Base-by-base conservation (phyloP, 768 basidiomycete genomes). In the Mrakia frigida region DNA sequence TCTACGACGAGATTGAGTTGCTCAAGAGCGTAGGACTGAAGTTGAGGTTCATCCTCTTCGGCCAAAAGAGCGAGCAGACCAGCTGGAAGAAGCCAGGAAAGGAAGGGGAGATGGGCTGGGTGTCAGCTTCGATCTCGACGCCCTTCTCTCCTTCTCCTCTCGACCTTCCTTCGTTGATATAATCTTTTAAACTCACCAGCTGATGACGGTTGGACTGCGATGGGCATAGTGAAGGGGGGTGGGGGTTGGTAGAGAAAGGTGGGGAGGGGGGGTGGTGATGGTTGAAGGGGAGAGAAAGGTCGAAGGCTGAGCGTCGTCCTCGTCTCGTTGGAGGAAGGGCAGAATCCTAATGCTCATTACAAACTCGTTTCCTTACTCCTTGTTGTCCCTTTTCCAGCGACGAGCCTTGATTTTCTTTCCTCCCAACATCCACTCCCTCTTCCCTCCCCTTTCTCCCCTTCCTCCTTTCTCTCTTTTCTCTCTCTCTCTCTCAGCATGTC, bases 1-100 rank as follows among this genome's bases (percentile, higher is more conserved):
- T 94, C 89, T 10, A 98, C 93, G 63, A 98, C 88, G 23, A 88
- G 85, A 81, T 89, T 91, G 73, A 99, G 87, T 63, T 90, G 87
- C 70, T 88, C 88, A 80, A 99, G 89, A 33, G 97, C 97, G 86
- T 97, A 92, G 80, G 92, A 89, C 82, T 94, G 93, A 83, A 98
- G 90, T 59, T 91, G 85, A 37, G 89, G 87, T 79, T 95, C 92
- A 67, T 85, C 91, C 39, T 81, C 80, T 84, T 99, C 97, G 56
- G 90, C 88, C 23, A 99, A 89, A 46, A 99, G 87, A 37, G 94
- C 93, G 80, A 99, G 90, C 39, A 94, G 91, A 79, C 95, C 95
- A 77, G 91, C 93, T 81, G 91, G 2, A 18, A 6, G 35, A 41
- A 21, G n/a, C 6, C 46, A 53, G 50, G 35, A 46, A 59, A 50